A percentile compares a stretch with the other conserved stretches of the same genome.
Evolutionary conservation across 345 rosid genomes (phyloP).

Genomic region (Brassica cretica): DNA sequence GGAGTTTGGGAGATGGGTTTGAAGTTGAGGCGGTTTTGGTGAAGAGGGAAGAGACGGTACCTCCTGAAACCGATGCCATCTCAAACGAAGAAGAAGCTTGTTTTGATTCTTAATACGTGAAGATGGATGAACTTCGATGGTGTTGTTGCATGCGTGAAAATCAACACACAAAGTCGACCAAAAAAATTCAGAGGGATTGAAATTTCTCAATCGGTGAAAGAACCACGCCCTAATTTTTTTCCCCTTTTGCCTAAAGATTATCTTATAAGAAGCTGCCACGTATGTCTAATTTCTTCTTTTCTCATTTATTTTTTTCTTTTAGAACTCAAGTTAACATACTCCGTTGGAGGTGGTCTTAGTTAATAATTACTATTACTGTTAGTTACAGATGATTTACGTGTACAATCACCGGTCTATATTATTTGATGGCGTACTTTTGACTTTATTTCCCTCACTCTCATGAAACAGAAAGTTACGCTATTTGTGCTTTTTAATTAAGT

Average conservation of each 20-base stretch:
- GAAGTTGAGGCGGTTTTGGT: slow-evolving; percentile 36
- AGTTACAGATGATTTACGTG: background rate
- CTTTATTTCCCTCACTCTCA: background rate
- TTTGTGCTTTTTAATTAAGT: background rate
- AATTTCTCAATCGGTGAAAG: no score
- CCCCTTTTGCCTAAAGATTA: no score
- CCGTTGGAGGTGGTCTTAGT: no score
- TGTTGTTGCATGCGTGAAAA: slow-evolving; percentile 9
- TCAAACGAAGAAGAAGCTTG: slow-evolving; percentile 8
- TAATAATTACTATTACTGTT: no score
- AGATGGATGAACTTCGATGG: background rate
- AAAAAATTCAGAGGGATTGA: no score
- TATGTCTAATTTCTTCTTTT: no score
- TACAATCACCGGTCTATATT: background rate
- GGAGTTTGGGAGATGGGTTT: slow-evolving; percentile 5
- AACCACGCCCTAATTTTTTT: no score
- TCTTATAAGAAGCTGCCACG: no score
- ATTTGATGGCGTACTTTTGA: background rate
- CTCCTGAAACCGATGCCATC: slow-evolving; percentile 40
- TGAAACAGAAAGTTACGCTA: background rate
- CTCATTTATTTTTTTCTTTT: no score
- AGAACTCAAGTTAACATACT: no score
- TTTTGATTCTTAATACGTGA: slow-evolving; percentile 13
- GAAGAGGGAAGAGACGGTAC: slow-evolving; percentile 37
- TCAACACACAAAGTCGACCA: no score